Base-by-base conservation (phyloP, 306 rosid genomes). In the Hippophae tibetana region DNA sequence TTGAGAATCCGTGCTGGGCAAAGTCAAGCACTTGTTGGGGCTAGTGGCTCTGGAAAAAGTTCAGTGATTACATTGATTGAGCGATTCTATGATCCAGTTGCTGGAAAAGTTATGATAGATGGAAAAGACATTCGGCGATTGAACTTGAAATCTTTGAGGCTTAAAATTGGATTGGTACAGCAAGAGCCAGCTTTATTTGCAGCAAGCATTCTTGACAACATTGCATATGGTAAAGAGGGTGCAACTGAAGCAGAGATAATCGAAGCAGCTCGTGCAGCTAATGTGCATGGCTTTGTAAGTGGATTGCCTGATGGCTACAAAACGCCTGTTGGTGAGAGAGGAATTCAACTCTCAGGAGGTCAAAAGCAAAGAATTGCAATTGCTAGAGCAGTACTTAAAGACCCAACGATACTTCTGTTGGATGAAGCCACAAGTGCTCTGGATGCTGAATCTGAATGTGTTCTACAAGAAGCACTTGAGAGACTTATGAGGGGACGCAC, bases 401-500 rank as follows among this genome's bases (percentile, higher is more conserved):
- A 92, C 63, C 99, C 99, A 0, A 56, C 89, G 57, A 85, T 92
- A n/a, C 95, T 92, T 60, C 71, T 92, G 9, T 81, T 92, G 12
- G 99, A 92, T 49, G 99, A 92, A 67, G 99, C 99, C 3, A 92
- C 99, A 4, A 92, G 99, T 31, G 99, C 99, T 8, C 89, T 92
- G 7, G 99, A 92, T 44, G 99, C 96, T 0, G 99, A 92, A 63
- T 92, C 99, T 5, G 99, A 92, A 65, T 83, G 96, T 45, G 93
- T 92, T 26, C 81, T 92, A n/a, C 99, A 92, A 73, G 99, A 92
- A 52, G 96, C 99, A 14, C 68, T 92, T 9, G 96, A 88, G 84
- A 78, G 99, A 79, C 88, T 92, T n/a, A 92, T 92, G 99, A 83
- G 95, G 71, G 96, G 99, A 7, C 80, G 99, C 23, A 92, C 99